A percentile compares a stretch with the other conserved stretches of the same genome.
These are phyloP conservation scores for Ophiostoma australiae DNA, from an alignment of 2,329 filamentous ascomycete genomes.

Conservation along the genomic window DNA sequence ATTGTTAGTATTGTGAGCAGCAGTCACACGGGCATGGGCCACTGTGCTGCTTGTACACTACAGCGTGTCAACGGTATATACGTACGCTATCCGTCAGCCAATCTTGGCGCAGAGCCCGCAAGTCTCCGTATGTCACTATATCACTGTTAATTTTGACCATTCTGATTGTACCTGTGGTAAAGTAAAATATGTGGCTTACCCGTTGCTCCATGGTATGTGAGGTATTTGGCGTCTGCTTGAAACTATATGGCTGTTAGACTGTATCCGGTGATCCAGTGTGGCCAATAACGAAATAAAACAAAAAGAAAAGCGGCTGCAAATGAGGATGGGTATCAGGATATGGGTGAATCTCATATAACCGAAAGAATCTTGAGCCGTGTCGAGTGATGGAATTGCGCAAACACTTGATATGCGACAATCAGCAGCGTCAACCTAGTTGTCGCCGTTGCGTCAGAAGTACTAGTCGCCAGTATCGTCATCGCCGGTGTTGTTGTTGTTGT, in stretches of 20 bases:
- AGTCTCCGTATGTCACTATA: constrained; percentile 79
- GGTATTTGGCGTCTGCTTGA: constrained; percentile 18
- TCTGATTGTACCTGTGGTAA: not conserved
- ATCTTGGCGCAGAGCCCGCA: constrained; percentile 81
- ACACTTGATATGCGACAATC: not conserved
- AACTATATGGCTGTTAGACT: constrained; percentile 3
- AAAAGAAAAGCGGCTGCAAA: not conserved
- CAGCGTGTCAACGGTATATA: constrained; percentile 23
- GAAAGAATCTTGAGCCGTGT: not conserved
- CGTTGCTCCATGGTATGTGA: constrained; percentile 20
- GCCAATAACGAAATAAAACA: not conserved
- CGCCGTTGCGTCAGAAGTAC: not conserved
- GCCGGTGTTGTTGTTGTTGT: not conserved
- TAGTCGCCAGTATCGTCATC: not conserved
- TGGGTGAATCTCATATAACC: too few relatives aligned
- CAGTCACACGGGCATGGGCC: too few relatives aligned
- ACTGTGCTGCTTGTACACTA: not conserved
- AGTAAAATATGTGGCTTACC: not conserved
- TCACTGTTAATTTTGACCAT: constrained; percentile 4
- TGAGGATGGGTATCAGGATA: not conserved
- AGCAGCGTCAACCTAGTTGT: not conserved
- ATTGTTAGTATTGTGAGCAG: constrained; percentile 27
- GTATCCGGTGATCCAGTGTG: not conserved
- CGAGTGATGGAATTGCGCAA: not conserved
- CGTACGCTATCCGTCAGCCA: constrained; percentile 94